Evolutionary conservation across 2,329 filamentous ascomycete species (phyloP).

Genomic region (Alternaria metachromatica): DNA sequence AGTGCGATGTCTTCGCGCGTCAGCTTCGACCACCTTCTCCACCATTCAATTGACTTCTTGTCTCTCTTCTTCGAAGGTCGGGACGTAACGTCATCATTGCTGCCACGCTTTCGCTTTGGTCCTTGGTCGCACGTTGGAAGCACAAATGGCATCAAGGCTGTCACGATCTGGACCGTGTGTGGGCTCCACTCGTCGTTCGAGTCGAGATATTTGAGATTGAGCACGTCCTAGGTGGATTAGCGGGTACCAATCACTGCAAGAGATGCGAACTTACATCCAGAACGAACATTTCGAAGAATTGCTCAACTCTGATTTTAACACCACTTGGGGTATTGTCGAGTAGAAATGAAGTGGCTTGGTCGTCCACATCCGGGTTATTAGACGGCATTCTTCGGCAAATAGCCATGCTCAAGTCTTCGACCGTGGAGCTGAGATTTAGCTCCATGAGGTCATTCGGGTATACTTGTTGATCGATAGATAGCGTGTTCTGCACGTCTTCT

Average conservation of each 20-base stretch:
- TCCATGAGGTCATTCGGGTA: not conserved
- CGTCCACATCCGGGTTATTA: not conserved
- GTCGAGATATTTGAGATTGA: not conserved
- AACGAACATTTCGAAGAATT: not conserved
- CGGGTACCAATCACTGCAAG: not conserved
- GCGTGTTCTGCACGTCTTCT: not conserved
- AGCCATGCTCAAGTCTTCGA: not conserved
- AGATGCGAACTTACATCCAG: not conserved
- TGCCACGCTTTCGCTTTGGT: not conserved
- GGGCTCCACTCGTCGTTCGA: not conserved
- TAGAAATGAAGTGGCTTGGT: not conserved
- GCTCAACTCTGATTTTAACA: not conserved
- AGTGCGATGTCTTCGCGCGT: not conserved
- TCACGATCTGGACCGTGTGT: not conserved
- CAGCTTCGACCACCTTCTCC: not conserved
- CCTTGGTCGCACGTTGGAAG: not conserved
- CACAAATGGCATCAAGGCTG: not conserved
- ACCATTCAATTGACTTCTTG: not conserved
- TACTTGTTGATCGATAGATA: not conserved
- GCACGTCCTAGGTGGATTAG: not conserved
- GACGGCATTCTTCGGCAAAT: not conserved
- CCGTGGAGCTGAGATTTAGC: not conserved
- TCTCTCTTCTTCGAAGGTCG: not conserved
- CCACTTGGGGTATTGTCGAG: not conserved
- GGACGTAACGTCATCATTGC: not conserved